Evolutionary conservation across 441 rosid species (phyloP), one percentile per base, ranked within the genome.

Genomic region (Melastoma candidum): DNA sequence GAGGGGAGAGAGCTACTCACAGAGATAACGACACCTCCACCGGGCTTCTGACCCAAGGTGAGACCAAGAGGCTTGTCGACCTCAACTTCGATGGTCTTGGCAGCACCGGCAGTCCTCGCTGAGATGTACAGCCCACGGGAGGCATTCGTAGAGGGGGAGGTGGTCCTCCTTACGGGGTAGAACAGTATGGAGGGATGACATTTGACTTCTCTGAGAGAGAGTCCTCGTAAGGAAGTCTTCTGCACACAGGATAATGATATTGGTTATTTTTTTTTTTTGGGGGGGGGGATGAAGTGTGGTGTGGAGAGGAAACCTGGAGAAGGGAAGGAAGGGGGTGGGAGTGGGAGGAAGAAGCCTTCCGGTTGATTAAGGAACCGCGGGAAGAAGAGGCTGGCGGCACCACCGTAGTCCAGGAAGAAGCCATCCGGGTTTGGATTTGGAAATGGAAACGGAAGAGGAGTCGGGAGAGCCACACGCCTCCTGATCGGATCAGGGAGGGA

Each of bases 21-120:
- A 12, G 96, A 78, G 75, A 90, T 77, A 68, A 84, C 78, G 7
- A 90, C 97, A 58, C 92, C 97, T 14, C 97, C 96, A 13, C 83
- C 90, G 63, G 80, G 56, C 71, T 87, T 90, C 49, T 84, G 97
- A 44, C 97, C 97, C 60, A 90, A 56, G 58, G 96, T 90, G 63
- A 90, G 74, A 55, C 97, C 97, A 2, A 90, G 60, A 48, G 97
- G 97, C 80, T 87, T 90, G 74, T 90, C 97, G 45, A 90, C 95
- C 60, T 90, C 97, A 48, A 71, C 97, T 75, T 90, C 97, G 53
- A 90, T 81, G 7, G 60, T 74, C 66, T 84, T 90, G 0, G 95
- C 68, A 51, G 95, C 82, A 50, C 85, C 80, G 26, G 90, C 80
- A 26, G 92, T 76, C 62, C 76, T 83, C 6, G 88, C 90, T 55